phyloP scores from a whole-genome alignment of 2,329 filamentous ascomycete genomes.

The Canariomyces notabilis region DNA sequence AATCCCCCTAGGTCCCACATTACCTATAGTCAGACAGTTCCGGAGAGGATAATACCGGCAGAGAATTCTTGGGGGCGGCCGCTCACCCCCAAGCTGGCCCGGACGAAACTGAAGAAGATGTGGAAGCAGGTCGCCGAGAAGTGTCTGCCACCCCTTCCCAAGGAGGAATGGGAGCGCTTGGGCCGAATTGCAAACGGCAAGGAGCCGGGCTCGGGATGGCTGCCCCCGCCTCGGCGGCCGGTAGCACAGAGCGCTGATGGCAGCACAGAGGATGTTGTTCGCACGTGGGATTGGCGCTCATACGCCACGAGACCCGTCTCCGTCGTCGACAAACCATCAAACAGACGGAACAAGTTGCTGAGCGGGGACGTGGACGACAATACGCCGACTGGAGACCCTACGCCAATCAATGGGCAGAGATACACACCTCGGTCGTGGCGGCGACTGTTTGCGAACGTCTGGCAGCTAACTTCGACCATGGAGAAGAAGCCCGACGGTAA shows the following conservation, averaged over 20 bases:
- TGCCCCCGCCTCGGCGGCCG: conserved; percentile 34
- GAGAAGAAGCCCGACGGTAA: conserved; percentile 25
- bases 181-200: conserved; percentile 41
- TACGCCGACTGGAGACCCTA: conserved; percentile 28
- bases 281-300: conserved; percentile 40
- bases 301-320: conserved; percentile 38
- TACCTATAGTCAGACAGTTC: conserved; percentile 31
- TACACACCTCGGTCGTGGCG: conserved; percentile 40
- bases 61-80: conserved; percentile 48
- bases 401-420: conserved; percentile 30
- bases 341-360: conserved; percentile 32
- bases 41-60: conserved; percentile 34
- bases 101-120: conserved; percentile 42
- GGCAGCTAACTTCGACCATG: conserved; percentile 42
- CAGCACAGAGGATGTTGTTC: neutral
- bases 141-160: conserved; percentile 50
- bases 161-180: conserved; percentile 53
- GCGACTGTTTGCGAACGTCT: conserved; percentile 44
- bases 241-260: conserved; percentile 23
- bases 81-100: conserved; percentile 34
- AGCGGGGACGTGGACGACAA: conserved; percentile 36
- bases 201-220: conserved; percentile 34
- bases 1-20: conserved; percentile 26
- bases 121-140: conserved; percentile 44
- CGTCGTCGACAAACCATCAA: conserved; percentile 34